Evolutionary conservation across 139 green algal genomes (phyloP), one percentile per base, ranked within the genome.

Genomic region (Ostreobium quekettii): DNA sequence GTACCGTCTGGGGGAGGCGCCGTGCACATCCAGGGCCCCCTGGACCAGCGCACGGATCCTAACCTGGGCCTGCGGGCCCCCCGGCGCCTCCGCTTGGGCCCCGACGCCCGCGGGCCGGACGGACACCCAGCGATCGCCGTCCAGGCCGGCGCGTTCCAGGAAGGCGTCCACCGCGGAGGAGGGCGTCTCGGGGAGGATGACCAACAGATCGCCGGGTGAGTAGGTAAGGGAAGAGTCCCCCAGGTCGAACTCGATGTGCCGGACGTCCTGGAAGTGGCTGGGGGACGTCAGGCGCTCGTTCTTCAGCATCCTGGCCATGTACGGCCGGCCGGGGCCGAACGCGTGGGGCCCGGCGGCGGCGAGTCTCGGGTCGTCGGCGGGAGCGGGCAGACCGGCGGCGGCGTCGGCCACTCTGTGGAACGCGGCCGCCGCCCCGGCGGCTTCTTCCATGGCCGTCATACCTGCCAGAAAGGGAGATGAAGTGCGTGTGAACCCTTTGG

Each of bases 251-350:
- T 87, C 83, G 3, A 97, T 38, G 72, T 89, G 86, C 1, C 89
- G 74, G 19, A 89, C 87, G 56, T 96, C 90, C 66, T 95, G 91
- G 48, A 88, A 91, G 78, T 95, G 84, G 3, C 72, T 72, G 0
- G 64, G 8, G 1, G 81, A 60, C 8, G 89, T 96, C 2, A 97
- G 37, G 29, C 89, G 80, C 7, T 33, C 15, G 70, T 95, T 96
- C 49, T 37, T 33, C 5, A 72, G 11, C 63, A 92, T 42, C 0
- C 64, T 77, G 0, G 87, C 85, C 56, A 90, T 73, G 56, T 78
- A 85, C 5, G 86, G 86, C 11, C 61, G 65, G 59, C 71, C 72
- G 0, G 81, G 80, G 2, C 80, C 76, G 56, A 75, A 81, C 53
- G 47, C 65, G 66, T 30, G 63, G 48, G 26, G 5, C n/a, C 33